Base-by-base conservation (phyloP, 2,329 filamentous ascomycete species). In the Hypocreales sp. region DNA sequence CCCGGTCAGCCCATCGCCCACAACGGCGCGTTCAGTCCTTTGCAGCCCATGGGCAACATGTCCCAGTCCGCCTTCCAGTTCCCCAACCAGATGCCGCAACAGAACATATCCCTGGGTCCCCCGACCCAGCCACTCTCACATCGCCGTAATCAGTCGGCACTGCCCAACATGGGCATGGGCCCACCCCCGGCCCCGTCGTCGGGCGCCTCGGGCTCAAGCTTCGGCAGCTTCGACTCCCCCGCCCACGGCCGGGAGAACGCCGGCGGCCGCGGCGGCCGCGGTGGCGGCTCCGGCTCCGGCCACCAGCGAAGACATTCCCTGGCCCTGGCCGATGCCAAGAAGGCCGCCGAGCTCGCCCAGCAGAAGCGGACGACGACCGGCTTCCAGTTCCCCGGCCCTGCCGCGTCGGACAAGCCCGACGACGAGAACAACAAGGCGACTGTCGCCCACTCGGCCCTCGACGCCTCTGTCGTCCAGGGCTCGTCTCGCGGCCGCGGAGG, bases 71-170 rank as follows among this genome's bases (percentile, higher is more conserved):
- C 76, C 41, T 95, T 92, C 56, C 87, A 94, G 50, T 94, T 94
- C 49, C 80, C 82, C 29, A 72, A 70, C 45, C 81, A 81, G 59
- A 62, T 79, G 47, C 68, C 70, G 45, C 74, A 79, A 54, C 76
- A 78, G 47, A 79, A 74, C 38, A 66, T 81, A 20, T 67, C 72
- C 30, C 73, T 87, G 71, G 79, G 75, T 42, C 64, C 79, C 36
- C 78, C 81, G 23, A 75, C 69, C 35, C 83, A 90, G 51, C 76
- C 80, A 37, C 63, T 76, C 41, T 76, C 83, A 54, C 90, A 98
- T 67, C 84, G 90, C 55, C 84, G 90, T 61, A 95, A 95, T 64
- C 87, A 94, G 59, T 95, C 90, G 50, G 87, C 87, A 48, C 68
- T 95, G 40, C 86, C 90, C 27, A 90, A 83, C 45, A 83, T 94